Conservation (phyloP, 139 green algal species). For the Helicosporidium sp. region DNA sequence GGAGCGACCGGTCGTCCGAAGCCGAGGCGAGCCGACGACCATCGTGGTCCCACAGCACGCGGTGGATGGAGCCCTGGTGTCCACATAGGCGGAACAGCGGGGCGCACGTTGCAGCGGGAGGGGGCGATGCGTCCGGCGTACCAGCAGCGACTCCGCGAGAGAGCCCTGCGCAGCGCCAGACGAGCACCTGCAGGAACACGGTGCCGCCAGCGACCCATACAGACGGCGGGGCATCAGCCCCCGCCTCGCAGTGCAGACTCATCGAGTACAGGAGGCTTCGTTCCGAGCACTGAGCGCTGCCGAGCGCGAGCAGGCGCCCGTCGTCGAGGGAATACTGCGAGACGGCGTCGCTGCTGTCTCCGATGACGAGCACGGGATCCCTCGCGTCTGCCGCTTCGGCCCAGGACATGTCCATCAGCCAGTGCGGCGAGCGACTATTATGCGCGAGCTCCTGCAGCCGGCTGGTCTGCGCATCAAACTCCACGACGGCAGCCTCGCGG, state of each 20-base stretch:
- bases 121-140: background rate
- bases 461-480: too few relatives aligned
- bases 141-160: background rate
- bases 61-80: slow-evolving; percentile 34
- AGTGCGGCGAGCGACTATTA: background rate
- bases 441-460: background rate
- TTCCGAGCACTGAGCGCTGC: slow-evolving; percentile 8
- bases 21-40: slow-evolving; percentile 18
- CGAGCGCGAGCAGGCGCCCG: background rate
- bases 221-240: background rate
- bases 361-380: background rate
- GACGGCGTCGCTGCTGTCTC: background rate
- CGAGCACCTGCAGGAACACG: slow-evolving; percentile 23
- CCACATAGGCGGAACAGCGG: slow-evolving; percentile 10
- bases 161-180: slow-evolving; percentile 9
- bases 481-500: too few relatives aligned
- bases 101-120: background rate
- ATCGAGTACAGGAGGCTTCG: slow-evolving; percentile 29
- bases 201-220: slow-evolving; percentile 20
- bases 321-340: background rate
- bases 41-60: slow-evolving; percentile 17
- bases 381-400: too few relatives aligned
- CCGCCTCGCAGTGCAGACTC: slow-evolving; percentile 2
- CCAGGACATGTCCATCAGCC: background rate
- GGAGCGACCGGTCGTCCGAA: slow-evolving; percentile 26